These are phyloP conservation scores for Wickerhamomyces sp. DNA, from an alignment of 1,139 yeast genomes.

Conservation along the genomic window DNA sequence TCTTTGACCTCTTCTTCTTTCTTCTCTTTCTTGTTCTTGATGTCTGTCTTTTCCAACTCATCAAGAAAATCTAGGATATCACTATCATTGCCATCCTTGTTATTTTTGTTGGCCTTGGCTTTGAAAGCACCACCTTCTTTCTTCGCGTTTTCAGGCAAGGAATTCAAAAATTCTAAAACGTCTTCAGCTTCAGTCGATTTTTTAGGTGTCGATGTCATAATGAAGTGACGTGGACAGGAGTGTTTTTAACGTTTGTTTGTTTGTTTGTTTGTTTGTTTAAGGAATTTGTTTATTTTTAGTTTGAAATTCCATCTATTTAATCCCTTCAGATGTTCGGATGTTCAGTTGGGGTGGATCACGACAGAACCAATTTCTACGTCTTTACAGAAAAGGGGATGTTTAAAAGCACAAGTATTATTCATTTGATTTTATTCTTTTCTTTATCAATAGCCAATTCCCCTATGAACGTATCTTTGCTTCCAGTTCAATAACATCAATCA, in stretches of 20 bases:
- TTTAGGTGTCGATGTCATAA: conserved; percentile 20
- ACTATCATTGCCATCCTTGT: conserved; percentile 54
- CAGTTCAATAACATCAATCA: too few species aligned
- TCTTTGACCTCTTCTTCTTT: not conserved
- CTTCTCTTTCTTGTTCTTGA: conserved; percentile 6
- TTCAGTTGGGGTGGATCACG: too few species aligned
- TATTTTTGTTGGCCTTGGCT: conserved; percentile 20
- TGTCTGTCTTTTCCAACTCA: conserved; percentile 46
- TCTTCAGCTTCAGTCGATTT: conserved; percentile 57
- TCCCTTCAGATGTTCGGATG: too few species aligned
- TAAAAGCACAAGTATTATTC: too few species aligned
- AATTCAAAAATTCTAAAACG: conserved; percentile 83
- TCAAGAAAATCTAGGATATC: conserved; percentile 86
- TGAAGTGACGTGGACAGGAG: not conserved
- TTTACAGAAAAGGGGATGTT: too few species aligned
- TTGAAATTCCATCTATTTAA: too few species aligned
- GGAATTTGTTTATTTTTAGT: too few species aligned
- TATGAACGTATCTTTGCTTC: too few species aligned
- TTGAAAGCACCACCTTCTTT: conserved; percentile 17
- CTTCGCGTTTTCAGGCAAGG: conserved; percentile 64
- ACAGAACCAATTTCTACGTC: too few species aligned
- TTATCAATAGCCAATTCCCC: too few species aligned
- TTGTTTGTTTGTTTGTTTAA: not conserved
- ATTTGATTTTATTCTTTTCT: too few species aligned
- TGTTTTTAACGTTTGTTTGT: not conserved